Base-by-base conservation (phyloP, 768 basidiomycete genomes). In the Hysterangium stoloniferum region DNA sequence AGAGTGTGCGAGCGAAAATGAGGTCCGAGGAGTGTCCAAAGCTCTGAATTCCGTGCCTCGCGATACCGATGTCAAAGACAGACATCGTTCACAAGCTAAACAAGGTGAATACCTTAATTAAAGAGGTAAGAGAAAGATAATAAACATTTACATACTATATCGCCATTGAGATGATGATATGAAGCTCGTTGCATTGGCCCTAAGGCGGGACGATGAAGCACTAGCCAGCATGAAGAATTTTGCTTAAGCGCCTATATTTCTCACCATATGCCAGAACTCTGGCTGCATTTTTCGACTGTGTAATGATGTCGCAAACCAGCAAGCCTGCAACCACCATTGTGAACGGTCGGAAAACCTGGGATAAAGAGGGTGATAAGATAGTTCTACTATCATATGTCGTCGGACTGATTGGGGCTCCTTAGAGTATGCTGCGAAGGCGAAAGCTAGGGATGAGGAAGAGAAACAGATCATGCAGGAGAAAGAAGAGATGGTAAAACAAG, bases 321-420 rank as follows among this genome's bases (percentile, higher is more conserved):
- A n/a, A n/a, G n/a, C n/a, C n/a, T n/a, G n/a, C n/a, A n/a, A n/a
- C n/a, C n/a, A n/a, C n/a, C n/a, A n/a, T n/a, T n/a, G n/a, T n/a
- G n/a, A n/a, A n/a, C n/a, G n/a, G n/a, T n/a, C 69, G 92, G 42
- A 85, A 84, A 68, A 90, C 84, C 74, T 98, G 94, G 93, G 87
- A 96, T 72, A 91, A 92, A 69, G 84, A 93, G 62, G 89, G 78
- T 64, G 13, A 32, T 4, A 31, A 15, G 6, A 17, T 45, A 7
- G 22, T 20, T 20, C 9, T 9, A 41, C 8, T 41, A 41, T 12
- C 20, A 11, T 8, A 9, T 41, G 20, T 41, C 20, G 9, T 9
- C 8, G 9, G 11, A 11, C 20, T 11, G 11, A 1, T n/a, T 11
- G 9, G 4, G 13, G 7, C 17, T 46, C 6, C 12, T 15, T 36